Base-by-base conservation (phyloP, 192 early-diverging fungal genomes). In the Funneliformis geosporum region DNA sequence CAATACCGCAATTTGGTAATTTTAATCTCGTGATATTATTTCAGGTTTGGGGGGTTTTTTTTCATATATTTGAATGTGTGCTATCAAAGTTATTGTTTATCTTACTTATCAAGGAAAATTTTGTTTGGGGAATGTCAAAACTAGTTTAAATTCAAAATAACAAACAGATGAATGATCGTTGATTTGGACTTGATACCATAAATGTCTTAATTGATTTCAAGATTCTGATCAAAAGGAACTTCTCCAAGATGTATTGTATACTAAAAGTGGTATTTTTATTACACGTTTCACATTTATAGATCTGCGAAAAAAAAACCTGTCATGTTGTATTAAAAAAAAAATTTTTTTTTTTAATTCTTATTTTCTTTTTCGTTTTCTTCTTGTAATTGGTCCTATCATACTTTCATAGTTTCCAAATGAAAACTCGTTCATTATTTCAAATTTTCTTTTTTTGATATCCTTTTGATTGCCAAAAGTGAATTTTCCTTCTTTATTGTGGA, bases 371-470 rank as follows among this genome's bases (percentile, higher is more conserved):
- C 67, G 64, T 60, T 84, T 84, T 66, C 79, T 80, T 76, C 80
- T 84, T 25, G 79, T 28, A 79, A 80, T 82, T 4, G 84, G 84
- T 5, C 84, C 81, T 44, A 84, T 80, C 43, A 84, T 64, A 8
- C 78, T 80, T 27, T 82, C 78, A 73, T 82, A 84, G 65, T 82
- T 80, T 43, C 84, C 84, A 44, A 82, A 73, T 6, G 84, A 76
- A 80, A 84, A 84, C 79, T 84, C 84, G 65, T 81, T 84, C 75
- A 84, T 68, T 38, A 28, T 28, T 84, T 81, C 66, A 80, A 80
- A 73, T 79, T 84, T 39, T 71, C 65, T 80, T 84, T 84, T 82
- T 79, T 80, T 82, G 25, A 79, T 76, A 71, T 76, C 77, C 40
- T 46, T 43, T 40, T 81, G 78, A 55, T 55, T 16, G 18, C 16